Base-by-base conservation (phyloP, 305 asterid species). In the Fraxinus albicans region DNA sequence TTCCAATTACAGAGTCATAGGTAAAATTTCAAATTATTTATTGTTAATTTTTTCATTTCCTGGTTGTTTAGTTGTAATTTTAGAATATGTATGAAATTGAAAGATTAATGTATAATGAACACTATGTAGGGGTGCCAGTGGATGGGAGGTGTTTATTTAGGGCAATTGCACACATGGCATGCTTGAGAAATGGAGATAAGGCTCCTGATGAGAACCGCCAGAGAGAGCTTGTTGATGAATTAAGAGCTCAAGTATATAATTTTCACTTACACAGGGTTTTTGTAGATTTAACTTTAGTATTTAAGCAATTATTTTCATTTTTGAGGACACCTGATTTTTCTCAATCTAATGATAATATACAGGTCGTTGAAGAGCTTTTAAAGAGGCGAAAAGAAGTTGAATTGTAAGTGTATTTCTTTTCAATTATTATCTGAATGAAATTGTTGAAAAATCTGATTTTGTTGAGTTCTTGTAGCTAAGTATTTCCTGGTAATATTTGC, bases 71-170 rank as follows among this genome's bases (percentile, higher is more conserved):
- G 38, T 29, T 29, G 40, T 70, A 0, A 31, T 70, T 70, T 70
- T 10, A 12, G 23, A 31, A 13, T 10, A 29, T 70, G 2, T 12
- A 31, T 31, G 76, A 70, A 31, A 70, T 29, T 12, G 36, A 69
- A 63, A 63, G 73, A 70, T 70, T 29, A 31, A 29, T 70, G 42
- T 29, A 70, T 15, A 21, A 8, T 70, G 79, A 65, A 27, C 34
- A 13, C 55, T 38, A 67, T 36, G 31, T 76, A 94, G 97, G 92
- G 23, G 98, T 93, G 84, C 85, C 86, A 2, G 97, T 95, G 2
- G 97, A 94, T 81, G 98, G 98, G 5, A 91, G 95, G 76, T 94
- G 98, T 83, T 86, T 94, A 88, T 94, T 94, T 73, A 87, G 98
- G 84, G 97, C 98, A 34, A 89, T 93, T 53, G 97, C 98, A 21